Evolutionary conservation across 306 rosid species (phyloP), one percentile per base, ranked within the genome.

Genomic region (Castanea crenata): DNA sequence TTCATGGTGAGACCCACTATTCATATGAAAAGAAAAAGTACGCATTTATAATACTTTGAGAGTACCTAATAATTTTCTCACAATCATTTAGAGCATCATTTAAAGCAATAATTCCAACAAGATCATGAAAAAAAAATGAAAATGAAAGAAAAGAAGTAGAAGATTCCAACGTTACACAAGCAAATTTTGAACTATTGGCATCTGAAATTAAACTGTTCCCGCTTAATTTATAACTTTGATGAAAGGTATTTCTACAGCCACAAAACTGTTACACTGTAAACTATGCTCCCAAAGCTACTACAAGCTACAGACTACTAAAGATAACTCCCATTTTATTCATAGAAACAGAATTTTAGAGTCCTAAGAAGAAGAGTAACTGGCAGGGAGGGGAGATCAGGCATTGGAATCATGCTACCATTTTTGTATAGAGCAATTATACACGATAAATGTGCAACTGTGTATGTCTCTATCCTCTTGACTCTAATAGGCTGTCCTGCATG

Each of bases 281-380:
- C 82, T 64, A 83, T n/a, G 78, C 74, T 72, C 52, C 63, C 86
- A 74, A 21, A 55, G 44, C 82, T 69, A 69, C 8, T 9, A 63
- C 29, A 8, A 13, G 78, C 83, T 34, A 27, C 69, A 61, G 23
- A 29, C 58, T 38, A 65, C 67, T 62, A 58, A 65, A 85, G 76
- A 85, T 19, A 78, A 79, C 89, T 77, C 83, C 80, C 73, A 25
- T 65, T 82, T 90, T 90, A 87, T 88, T 85, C 19, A n/a, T 23
- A 20, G 32, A 76, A 82, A 31, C 64, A 72, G 6, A 83, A 64
- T 62, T 64, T 52, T 2, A 12, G 29, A 21, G n/a, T 3, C 32
- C 27, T 1, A 3, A 64, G 54, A 69, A 46, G 54, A 69, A 46
- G 46, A 35, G 56, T 71, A 51, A 78, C 49, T 5, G 4, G 73